A percentile compares a stretch with the other conserved stretches of the same genome.
Evolutionary conservation across 2,329 filamentous ascomycete species (phyloP).

Genomic region (Fusarium veterinarium): DNA sequence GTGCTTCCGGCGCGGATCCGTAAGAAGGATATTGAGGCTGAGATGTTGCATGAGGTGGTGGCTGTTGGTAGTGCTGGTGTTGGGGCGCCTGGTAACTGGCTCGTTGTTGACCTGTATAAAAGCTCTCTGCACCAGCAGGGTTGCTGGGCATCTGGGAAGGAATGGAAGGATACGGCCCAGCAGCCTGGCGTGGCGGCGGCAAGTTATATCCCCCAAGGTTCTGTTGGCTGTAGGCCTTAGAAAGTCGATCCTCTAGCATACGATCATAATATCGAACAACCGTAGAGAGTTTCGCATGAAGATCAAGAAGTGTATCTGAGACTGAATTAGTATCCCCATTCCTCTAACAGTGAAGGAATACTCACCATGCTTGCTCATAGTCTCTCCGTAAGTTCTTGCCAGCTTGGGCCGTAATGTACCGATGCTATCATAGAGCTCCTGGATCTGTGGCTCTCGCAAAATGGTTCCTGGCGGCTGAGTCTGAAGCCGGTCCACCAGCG

Average conservation of each 20-base stretch:
- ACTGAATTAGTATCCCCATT: slow-evolving; percentile 26
- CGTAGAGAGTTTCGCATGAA: slow-evolving; percentile 94
- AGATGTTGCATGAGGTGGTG: slow-evolving; percentile 46
- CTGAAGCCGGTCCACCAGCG: slow-evolving; percentile 91
- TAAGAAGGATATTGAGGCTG: slow-evolving; percentile 57
- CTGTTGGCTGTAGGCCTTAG: slow-evolving; percentile 90
- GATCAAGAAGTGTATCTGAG: slow-evolving; percentile 87
- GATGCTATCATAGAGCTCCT: slow-evolving; percentile 97
- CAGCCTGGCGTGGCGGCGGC: slow-evolving; percentile 62
- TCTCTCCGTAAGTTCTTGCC: slow-evolving; percentile 95
- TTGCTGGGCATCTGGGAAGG: slow-evolving; percentile 62
- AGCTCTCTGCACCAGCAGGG: slow-evolving; percentile 76
- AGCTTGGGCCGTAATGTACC: slow-evolving; percentile 93
- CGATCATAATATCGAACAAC: slow-evolving; percentile 98
- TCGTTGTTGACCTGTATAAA: slow-evolving; percentile 77
- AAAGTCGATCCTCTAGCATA: slow-evolving; percentile 96
- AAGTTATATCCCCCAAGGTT: slow-evolving; percentile 73
- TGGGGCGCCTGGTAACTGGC: slow-evolving; percentile 64
- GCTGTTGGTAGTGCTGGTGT: slow-evolving; percentile 48
- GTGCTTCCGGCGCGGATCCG: slow-evolving; percentile 53
- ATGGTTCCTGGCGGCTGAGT: slow-evolving; percentile 97
- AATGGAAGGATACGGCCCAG: slow-evolving; percentile 78
- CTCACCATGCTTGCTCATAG: slow-evolving; percentile 98
- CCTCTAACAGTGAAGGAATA: neutral
- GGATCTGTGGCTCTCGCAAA: slow-evolving; percentile 95